Conservation (phyloP, 192 early-diverging fungal genomes). For the Phlyctochytrium arcticum region DNA sequence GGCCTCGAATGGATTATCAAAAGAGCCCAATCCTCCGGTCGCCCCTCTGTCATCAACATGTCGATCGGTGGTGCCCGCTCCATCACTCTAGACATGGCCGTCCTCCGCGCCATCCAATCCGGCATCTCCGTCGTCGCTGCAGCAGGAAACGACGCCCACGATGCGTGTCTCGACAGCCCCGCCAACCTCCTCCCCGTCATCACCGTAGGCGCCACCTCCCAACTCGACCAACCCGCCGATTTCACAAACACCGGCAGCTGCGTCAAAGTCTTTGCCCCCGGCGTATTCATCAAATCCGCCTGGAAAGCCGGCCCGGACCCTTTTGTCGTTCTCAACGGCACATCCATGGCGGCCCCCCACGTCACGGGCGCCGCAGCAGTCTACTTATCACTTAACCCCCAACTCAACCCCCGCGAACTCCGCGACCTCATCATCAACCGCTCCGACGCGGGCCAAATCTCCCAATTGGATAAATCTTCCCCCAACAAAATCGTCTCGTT, state of each 20-base stretch:
- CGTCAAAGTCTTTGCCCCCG: constrained; percentile 62
- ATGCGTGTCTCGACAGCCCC: constrained; percentile 25
- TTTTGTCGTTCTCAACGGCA: constrained; percentile 75
- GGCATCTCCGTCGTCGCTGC: constrained; percentile 43
- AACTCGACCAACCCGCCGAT: constrained; percentile 29
- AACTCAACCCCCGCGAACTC: not conserved
- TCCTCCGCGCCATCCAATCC: constrained; percentile 24
- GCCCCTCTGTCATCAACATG: constrained; percentile 45
- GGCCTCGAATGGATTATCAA: constrained; percentile 42
- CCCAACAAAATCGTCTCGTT: constrained; percentile 6
- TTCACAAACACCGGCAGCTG: constrained; percentile 58
- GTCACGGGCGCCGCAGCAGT: constrained; percentile 72
- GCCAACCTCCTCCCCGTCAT: constrained; percentile 13
- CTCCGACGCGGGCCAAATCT: not conserved
- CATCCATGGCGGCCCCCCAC: constrained; percentile 80
- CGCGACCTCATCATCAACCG: not conserved
- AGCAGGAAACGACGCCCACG: constrained; percentile 7
- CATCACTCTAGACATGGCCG: constrained; percentile 57
- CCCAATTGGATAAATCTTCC: not conserved
- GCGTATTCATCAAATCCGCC: constrained; percentile 36
- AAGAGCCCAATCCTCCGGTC: not conserved
- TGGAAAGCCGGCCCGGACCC: constrained; percentile 60
- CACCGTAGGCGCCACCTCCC: constrained; percentile 26
- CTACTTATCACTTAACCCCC: constrained; percentile 6
- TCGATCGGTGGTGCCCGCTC: constrained; percentile 74